Evolutionary conservation across 2,329 filamentous ascomycete genomes (phyloP).

Genomic region (Furcasterigmium furcatum): DNA sequence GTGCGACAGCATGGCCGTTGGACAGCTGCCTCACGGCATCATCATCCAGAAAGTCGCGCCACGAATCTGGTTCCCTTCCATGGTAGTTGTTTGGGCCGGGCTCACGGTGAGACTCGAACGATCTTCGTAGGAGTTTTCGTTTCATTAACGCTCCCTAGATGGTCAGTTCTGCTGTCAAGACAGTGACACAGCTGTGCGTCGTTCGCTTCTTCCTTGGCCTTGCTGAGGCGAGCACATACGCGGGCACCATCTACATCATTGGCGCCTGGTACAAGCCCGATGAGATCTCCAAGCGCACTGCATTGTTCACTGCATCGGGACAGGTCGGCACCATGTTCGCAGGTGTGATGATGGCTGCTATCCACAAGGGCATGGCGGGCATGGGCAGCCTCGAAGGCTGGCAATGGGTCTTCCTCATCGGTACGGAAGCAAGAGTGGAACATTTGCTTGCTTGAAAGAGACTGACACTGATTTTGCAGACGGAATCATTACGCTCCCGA

Average conservation of each 20-base stretch:
- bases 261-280: conserved; percentile 56
- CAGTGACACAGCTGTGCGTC: conserved; percentile 27
- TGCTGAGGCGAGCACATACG: conserved; percentile 34
- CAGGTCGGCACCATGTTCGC: conserved; percentile 58
- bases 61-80: conserved; percentile 43
- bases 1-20: conserved; percentile 19
- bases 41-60: conserved; percentile 46
- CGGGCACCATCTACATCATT: conserved; percentile 38
- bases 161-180: conserved; percentile 16
- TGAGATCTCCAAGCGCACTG: conserved; percentile 60
- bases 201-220: conserved; percentile 36
- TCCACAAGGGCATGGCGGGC: conserved; percentile 34
- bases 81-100: conserved; percentile 44
- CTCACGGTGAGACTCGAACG: conserved; percentile 29
- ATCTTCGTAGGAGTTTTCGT: no score
- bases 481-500: conserved; percentile 48
- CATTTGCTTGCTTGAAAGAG: background rate
- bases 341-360: conserved; percentile 51
- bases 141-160: conserved; percentile 6
- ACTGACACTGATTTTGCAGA: conserved; percentile 23
- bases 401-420: conserved; percentile 38
- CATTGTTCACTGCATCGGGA: conserved; percentile 60
- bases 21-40: conserved; percentile 40
- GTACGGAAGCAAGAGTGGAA: background rate
- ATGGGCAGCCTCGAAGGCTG: conserved; percentile 44